Percentiles rank a stretch among this genome's conserved stretches.
phyloP scores from a whole-genome alignment of 805 yeast genomes.

The Metschnikowia kunwiensis region DNA sequence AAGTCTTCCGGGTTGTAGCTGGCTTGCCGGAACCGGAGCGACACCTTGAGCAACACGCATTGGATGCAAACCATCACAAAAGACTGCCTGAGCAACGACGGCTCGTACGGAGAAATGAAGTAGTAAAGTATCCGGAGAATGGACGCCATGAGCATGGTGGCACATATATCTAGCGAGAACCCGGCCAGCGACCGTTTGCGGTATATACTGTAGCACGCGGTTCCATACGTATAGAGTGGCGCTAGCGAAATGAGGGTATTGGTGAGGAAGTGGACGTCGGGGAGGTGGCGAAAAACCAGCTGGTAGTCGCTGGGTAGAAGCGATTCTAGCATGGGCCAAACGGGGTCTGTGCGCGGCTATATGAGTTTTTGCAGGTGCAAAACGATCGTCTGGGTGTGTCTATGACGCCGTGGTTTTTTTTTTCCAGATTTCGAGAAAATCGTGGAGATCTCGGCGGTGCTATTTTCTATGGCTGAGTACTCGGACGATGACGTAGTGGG shows the following conservation, averaged over 20 bases:
- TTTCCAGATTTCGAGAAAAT: too few species aligned
- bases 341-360: too few species aligned
- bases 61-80: conserved; percentile 84
- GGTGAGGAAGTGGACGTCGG: conserved; percentile 50
- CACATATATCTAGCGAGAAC: conserved; percentile 88
- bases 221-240: conserved; percentile 83
- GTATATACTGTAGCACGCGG: conserved; percentile 70
- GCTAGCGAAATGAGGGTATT: conserved; percentile 72
- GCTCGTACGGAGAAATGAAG: conserved; percentile 75
- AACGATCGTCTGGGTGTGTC: too few species aligned
- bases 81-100: conserved; percentile 74
- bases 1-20: conserved; percentile 34
- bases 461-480: too few species aligned
- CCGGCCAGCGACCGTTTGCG: conserved; percentile 66
- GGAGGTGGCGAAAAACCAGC: conserved; percentile 25
- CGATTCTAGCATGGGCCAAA: conserved; percentile 11
- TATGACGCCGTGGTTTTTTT: too few species aligned
- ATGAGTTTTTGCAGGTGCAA: too few species aligned
- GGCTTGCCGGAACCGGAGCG: conserved; percentile 53
- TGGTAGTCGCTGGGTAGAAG: conserved; percentile 22
- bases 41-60: conserved; percentile 56
- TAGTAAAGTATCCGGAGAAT: conserved; percentile 73
- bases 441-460: too few species aligned
- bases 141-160: conserved; percentile 81
- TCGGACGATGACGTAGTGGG: too few species aligned